Evolutionary conservation across 768 basidiomycete genomes (phyloP).

Genomic region (Paxillus ammoniavirescens): DNA sequence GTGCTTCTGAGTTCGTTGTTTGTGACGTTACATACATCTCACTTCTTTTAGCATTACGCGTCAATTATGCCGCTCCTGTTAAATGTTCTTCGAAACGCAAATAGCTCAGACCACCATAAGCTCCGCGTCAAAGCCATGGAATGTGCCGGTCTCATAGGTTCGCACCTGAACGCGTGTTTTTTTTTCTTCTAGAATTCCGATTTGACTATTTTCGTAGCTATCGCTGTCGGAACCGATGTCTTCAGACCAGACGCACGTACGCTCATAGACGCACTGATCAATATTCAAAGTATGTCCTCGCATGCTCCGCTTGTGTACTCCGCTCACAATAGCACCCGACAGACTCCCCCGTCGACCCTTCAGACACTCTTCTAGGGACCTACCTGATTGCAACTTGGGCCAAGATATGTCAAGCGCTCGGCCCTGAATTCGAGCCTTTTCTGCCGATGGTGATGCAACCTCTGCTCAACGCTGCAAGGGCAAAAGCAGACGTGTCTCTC

Average conservation of each 20-base stretch:
- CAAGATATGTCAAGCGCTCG: slow-evolving; percentile 83
- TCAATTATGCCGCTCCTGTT: slow-evolving; percentile 81
- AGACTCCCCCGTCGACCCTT: slow-evolving; percentile 68
- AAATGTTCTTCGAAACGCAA: slow-evolving; percentile 72
- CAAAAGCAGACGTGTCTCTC: slow-evolving; percentile 77
- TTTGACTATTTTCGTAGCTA: slow-evolving; percentile 46
- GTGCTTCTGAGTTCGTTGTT: slow-evolving; percentile 32
- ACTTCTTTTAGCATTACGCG: slow-evolving; percentile 56
- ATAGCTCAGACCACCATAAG: slow-evolving; percentile 62
- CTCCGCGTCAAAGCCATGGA: slow-evolving; percentile 87
- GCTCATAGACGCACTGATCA: slow-evolving; percentile 70
- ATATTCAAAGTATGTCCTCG: slow-evolving; percentile 64
- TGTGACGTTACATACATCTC: slow-evolving; percentile 3
- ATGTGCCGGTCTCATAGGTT: slow-evolving; percentile 84
- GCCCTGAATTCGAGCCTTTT: slow-evolving; percentile 83
- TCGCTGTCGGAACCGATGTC: slow-evolving; percentile 80
- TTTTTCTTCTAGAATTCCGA: background rate
- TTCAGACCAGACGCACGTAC: slow-evolving; percentile 74
- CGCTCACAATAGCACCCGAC: background rate
- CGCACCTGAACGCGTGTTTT: slow-evolving; percentile 17
- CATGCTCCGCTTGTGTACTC: background rate
- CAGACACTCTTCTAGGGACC: slow-evolving; percentile 68
- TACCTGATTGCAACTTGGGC: slow-evolving; percentile 89
- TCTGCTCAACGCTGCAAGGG: slow-evolving; percentile 68
- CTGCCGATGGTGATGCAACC: slow-evolving; percentile 83